These are phyloP conservation scores for Phytophthora nicotianae DNA, from an alignment of 352 stramenopile species.

Conservation along the genomic window DNA sequence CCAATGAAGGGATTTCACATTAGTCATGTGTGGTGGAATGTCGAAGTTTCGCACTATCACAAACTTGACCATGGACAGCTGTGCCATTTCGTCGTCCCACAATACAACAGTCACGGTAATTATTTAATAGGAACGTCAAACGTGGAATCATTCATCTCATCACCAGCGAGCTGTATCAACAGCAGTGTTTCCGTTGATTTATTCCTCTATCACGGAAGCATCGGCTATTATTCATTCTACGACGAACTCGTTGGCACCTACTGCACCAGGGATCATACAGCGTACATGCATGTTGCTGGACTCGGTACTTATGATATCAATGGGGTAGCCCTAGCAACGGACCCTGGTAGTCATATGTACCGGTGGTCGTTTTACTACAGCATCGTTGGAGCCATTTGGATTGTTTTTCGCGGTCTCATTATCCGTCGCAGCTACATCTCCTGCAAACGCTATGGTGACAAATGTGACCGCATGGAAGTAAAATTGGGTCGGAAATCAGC, in stretches of 20 bases:
- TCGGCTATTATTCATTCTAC: slow-evolving; percentile 13
- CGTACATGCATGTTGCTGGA: slow-evolving; percentile 5
- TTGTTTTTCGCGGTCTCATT: slow-evolving; percentile 9
- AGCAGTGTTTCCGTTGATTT: slow-evolving; percentile 7
- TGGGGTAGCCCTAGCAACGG: slow-evolving; percentile 1
- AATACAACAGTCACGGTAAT: slow-evolving; percentile 12
- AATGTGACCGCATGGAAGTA: slow-evolving; percentile 4
- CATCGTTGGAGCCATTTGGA: slow-evolving; percentile 7
- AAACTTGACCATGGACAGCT: not conserved
- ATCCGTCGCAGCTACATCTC: slow-evolving; percentile 8
- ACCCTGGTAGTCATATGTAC: slow-evolving; percentile 8
- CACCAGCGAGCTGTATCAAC: not conserved
- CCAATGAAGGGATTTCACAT: slow-evolving; percentile 12
- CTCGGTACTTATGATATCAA: slow-evolving; percentile 16
- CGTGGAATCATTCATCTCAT: not conserved
- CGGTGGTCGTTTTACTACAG: slow-evolving; percentile 9
- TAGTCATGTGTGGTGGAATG: slow-evolving; percentile 17
- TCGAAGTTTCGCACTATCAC: slow-evolving; percentile 10
- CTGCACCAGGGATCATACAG: not conserved
- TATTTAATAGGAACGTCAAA: not conserved
- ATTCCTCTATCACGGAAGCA: slow-evolving; percentile 14
- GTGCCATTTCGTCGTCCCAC: slow-evolving; percentile 10
- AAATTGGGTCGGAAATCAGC: not conserved
- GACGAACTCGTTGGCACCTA: slow-evolving; percentile 14
- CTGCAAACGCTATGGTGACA: slow-evolving; percentile 10